Conservation (phyloP, 164 flowering plant genomes). For the Vitis amurensis region DNA sequence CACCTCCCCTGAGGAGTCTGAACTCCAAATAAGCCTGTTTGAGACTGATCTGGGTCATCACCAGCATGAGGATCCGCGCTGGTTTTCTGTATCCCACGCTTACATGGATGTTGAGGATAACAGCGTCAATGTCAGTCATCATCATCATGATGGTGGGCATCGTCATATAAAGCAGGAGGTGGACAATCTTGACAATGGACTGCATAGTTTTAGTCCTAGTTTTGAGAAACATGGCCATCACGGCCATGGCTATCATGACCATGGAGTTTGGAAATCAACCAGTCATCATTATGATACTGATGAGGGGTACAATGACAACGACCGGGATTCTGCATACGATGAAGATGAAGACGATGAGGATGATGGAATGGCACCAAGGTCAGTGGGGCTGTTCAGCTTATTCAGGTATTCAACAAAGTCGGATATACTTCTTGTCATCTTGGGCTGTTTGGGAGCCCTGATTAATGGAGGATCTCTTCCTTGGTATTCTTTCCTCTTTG, state of each 20-base stretch:
- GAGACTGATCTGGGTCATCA: conserved; percentile 13
- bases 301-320: conserved; percentile 16
- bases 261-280: conserved; percentile 14
- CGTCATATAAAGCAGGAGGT: neutral
- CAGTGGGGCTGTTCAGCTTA: conserved; percentile 53
- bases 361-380: conserved; percentile 23
- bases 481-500: conserved; percentile 70
- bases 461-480: conserved; percentile 86
- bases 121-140: neutral
- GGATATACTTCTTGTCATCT: conserved; percentile 54
- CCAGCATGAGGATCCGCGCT: conserved; percentile 11
- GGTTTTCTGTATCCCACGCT: conserved; percentile 29
- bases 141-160: conserved; percentile 12
- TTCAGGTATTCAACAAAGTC: conserved; percentile 64
- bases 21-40: conserved; percentile 19
- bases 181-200: too few relatives aligned
- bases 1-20: conserved; percentile 11
- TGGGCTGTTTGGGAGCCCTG: conserved; percentile 73
- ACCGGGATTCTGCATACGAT: conserved; percentile 11
- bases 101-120: conserved; percentile 11
- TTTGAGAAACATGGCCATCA: too few relatives aligned
- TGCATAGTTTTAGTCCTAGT: neutral
- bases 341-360: conserved; percentile 44
- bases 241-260: conserved; percentile 3
- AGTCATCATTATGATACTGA: conserved; percentile 11